Conservation (phyloP, 768 basidiomycete species). For the Mycena rebaudengoi region DNA sequence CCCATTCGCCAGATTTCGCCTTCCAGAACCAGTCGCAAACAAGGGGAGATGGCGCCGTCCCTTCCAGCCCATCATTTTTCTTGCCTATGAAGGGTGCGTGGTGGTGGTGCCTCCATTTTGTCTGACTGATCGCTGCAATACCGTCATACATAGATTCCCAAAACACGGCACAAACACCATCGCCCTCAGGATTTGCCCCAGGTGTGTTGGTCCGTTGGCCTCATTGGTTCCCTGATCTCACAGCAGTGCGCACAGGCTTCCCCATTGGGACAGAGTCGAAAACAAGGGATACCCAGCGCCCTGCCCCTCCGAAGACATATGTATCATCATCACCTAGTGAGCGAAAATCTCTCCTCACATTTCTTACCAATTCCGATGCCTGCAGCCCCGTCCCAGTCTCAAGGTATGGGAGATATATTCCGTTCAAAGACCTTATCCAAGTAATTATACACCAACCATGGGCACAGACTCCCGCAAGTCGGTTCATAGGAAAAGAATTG, state of each 20-base stretch:
- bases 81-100: slow-evolving; percentile 1
- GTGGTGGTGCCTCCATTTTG: background rate
- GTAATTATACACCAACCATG: slow-evolving; percentile 2
- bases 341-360: background rate
- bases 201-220: too few relatives aligned
- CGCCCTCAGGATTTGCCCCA: background rate
- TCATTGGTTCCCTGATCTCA: too few relatives aligned
- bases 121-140: background rate
- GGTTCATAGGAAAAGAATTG: background rate
- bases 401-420: slow-evolving; percentile 3
- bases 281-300: background rate
- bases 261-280: background rate
- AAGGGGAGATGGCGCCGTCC: too few relatives aligned
- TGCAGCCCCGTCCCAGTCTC: background rate
- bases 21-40: background rate
- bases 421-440: background rate
- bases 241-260: too few relatives aligned
- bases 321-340: background rate
- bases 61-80: too few relatives aligned
- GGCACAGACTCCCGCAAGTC: too few relatives aligned
- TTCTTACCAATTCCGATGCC: slow-evolving; percentile 5
- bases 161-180: background rate
- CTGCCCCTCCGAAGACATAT: background rate
- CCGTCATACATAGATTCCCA: background rate
- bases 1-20: background rate